Evolutionary conservation across 768 basidiomycete species (phyloP).

Genomic region (Clitopilus hobsonii): DNA sequence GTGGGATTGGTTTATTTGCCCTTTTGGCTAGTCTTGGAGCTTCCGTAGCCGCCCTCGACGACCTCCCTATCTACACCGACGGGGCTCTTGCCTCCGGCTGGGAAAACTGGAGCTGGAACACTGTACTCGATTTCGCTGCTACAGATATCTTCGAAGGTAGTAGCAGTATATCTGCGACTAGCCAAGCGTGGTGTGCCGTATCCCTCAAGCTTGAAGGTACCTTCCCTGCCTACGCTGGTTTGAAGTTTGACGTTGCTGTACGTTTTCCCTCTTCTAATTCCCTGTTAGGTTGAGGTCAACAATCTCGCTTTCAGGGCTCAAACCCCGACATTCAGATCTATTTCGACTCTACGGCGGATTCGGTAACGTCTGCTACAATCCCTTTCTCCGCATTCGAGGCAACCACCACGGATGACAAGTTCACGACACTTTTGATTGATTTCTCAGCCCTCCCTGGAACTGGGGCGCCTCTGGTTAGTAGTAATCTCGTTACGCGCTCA

Average conservation of each 20-base stretch:
- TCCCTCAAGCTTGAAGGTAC: constrained; percentile 40
- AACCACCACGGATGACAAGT: constrained; percentile 27
- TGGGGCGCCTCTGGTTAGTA: constrained; percentile 30
- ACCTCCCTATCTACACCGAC: constrained; percentile 39
- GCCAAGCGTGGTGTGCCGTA: constrained; percentile 36
- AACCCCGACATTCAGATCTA: constrained; percentile 40
- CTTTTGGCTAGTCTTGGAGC: no score
- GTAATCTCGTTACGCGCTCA: not conserved
- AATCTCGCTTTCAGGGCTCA: no score
- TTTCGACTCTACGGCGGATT: constrained; percentile 34
- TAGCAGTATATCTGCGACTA: constrained; percentile 39
- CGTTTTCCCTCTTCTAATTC: constrained; percentile 8
- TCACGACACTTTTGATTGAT: constrained; percentile 42
- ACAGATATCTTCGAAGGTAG: constrained; percentile 37
- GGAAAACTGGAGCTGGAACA: constrained; percentile 52
- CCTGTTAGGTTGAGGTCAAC: not conserved
- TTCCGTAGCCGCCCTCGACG: constrained; percentile 21
- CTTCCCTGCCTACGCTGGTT: constrained; percentile 40
- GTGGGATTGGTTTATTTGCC: no score
- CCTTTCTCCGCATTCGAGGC: constrained; percentile 37
- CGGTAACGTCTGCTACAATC: constrained; percentile 31
- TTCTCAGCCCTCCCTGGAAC: constrained; percentile 41
- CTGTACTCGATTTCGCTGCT: constrained; percentile 35
- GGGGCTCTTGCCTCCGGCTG: constrained; percentile 35
- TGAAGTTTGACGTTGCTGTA: constrained; percentile 48